A percentile compares a stretch with the other conserved stretches of the same genome.
Conservation (phyloP, 306 rosid species). For the Trifolium pratense region DNA sequence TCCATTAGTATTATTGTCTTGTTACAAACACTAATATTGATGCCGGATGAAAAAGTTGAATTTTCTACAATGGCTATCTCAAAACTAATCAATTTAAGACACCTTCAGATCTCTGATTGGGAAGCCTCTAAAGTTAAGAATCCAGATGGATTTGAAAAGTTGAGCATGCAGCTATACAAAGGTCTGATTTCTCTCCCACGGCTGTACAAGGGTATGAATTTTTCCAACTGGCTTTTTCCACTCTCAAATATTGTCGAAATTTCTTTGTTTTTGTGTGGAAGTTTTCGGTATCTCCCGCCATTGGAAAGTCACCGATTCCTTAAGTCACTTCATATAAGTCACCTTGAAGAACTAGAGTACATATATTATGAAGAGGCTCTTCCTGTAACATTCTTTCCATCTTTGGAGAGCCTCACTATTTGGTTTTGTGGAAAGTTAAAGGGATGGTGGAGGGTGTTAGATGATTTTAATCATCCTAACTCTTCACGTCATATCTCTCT, state of each 20-base stretch:
- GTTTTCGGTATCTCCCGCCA: neutral
- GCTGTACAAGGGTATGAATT: neutral
- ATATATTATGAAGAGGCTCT: neutral
- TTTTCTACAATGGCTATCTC: too few relatives aligned
- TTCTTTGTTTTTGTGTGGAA: neutral
- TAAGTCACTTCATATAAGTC: neutral
- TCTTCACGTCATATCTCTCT: neutral
- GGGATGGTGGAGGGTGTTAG: conserved; percentile 36
- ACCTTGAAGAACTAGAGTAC: neutral
- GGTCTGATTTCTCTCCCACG: too few relatives aligned
- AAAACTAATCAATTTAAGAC: too few relatives aligned
- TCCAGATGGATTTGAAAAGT: too few relatives aligned
- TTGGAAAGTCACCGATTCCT: neutral
- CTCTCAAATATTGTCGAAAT: neutral
- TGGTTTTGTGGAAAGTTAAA: neutral
- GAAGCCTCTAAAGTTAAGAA: too few relatives aligned
- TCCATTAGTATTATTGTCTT: too few relatives aligned
- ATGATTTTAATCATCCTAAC: neutral
- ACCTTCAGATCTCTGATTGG: too few relatives aligned
- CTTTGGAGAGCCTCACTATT: neutral
- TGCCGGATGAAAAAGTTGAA: too few relatives aligned
- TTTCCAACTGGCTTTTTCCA: neutral
- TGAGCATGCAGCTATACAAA: neutral
- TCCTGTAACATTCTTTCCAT: conserved; percentile 16
- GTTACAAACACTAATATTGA: too few relatives aligned